Evolutionary conservation across 1,284 basidiomycete species (phyloP).

Genomic region (Omphalotus olearius): DNA sequence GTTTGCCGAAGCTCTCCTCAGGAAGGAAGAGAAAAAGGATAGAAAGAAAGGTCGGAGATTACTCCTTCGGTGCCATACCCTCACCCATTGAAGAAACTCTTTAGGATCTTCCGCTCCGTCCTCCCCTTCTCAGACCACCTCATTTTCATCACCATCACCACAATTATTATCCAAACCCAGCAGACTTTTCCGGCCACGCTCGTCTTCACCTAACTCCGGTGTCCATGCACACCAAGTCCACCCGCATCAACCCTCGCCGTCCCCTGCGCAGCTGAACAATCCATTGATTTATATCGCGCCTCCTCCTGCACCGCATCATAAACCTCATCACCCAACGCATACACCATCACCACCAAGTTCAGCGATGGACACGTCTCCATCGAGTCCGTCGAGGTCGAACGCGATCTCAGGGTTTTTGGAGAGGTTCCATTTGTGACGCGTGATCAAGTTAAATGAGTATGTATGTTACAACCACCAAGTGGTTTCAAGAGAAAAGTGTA

Average conservation of each 20-base stretch:
- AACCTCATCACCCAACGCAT: background rate
- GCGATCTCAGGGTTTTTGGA: background rate
- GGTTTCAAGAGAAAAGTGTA: no score
- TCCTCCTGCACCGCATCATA: slow-evolving; percentile 19
- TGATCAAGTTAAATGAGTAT: no score
- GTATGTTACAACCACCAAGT: no score
- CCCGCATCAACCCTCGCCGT: slow-evolving; percentile 36
- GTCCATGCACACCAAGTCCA: slow-evolving; percentile 26
- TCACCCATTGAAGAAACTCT: background rate
- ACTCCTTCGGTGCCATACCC: background rate
- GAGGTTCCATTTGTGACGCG: background rate
- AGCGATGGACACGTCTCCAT: background rate
- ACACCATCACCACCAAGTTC: background rate
- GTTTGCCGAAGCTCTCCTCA: slow-evolving; percentile 18
- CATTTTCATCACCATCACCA: slow-evolving; percentile 11
- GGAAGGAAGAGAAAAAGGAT: slow-evolving; percentile 19
- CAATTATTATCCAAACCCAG: background rate
- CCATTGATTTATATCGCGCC: slow-evolving; percentile 36
- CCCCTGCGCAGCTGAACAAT: slow-evolving; percentile 42
- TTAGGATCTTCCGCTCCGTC: background rate
- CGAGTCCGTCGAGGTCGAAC: background rate
- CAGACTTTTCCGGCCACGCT: slow-evolving; percentile 13
- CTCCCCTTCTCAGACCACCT: slow-evolving; percentile 2
- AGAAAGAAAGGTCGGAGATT: slow-evolving; percentile 14
- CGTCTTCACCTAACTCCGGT: slow-evolving; percentile 7